These are phyloP conservation scores for Penicillium roqueforti DNA, from an alignment of 495 filamentous ascomycete genomes.

Conservation along the genomic window DNA sequence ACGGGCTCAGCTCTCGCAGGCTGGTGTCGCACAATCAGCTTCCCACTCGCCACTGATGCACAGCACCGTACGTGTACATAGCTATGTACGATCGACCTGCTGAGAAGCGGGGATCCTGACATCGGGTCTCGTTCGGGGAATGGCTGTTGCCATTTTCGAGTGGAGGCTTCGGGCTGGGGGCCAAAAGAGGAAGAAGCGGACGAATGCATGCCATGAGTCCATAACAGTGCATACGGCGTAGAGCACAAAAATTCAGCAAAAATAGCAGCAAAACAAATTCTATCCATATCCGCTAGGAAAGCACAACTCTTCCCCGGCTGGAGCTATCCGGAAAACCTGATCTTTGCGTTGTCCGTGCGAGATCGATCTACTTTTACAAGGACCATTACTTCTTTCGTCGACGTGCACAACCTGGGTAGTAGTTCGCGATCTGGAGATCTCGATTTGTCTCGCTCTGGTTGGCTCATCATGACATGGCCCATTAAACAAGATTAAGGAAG, in stretches of 20 bases:
- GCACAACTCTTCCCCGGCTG: background rate
- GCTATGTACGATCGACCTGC: background rate
- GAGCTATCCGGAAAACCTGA: background rate
- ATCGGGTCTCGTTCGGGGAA: background rate
- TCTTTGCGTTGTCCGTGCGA: background rate
- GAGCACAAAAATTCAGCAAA: background rate
- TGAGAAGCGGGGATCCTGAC: background rate
- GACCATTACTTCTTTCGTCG: constrained; percentile 2
- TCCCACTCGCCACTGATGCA: background rate
- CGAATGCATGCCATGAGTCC: background rate
- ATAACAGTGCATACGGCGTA: background rate
- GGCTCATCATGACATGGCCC: constrained; percentile 17
- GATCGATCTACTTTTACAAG: background rate
- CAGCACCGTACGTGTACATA: background rate
- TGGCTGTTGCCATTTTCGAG: background rate
- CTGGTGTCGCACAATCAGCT: background rate
- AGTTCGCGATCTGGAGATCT: constrained; percentile 2
- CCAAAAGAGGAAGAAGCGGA: background rate
- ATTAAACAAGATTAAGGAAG: constrained; percentile 21
- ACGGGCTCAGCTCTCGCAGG: background rate
- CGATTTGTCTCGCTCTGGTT: constrained; percentile 2
- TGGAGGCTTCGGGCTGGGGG: background rate
- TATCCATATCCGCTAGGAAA: background rate
- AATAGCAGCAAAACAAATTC: background rate
- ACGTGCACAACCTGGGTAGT: background rate